phyloP scores from a whole-genome alignment of 2,329 filamentous ascomycete species.

The Podosphaera aphanis region DNA sequence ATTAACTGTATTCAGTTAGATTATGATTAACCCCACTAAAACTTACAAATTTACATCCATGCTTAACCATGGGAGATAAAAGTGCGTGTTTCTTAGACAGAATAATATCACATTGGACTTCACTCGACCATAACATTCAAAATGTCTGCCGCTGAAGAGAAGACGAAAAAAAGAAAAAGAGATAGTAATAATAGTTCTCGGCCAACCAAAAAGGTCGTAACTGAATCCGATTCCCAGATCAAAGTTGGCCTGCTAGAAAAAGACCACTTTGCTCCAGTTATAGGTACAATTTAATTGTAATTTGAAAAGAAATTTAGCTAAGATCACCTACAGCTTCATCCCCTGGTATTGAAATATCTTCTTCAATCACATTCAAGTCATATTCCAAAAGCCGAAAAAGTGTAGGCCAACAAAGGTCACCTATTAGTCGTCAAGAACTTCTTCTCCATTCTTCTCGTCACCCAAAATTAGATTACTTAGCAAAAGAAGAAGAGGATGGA shows the following conservation, averaged over 20 bases:
- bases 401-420: conserved; percentile 7
- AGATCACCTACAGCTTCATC: conserved; percentile 13
- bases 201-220: conserved; percentile 29
- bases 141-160: conserved; percentile 13
- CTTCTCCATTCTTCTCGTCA: conserved; percentile 34
- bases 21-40: no score
- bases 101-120: no score
- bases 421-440: conserved; percentile 21
- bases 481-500: conserved; percentile 25
- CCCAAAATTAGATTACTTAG: conserved; percentile 34
- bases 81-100: no score
- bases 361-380: conserved; percentile 14
- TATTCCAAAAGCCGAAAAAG: conserved; percentile 14
- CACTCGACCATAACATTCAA: not conserved
- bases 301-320: not conserved
- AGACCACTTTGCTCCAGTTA: conserved; percentile 27
- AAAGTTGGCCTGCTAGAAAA: conserved; percentile 23
- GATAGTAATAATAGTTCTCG: conserved; percentile 18
- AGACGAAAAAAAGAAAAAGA: conserved; percentile 27
- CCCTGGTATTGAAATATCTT: conserved; percentile 15
- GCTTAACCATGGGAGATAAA: no score
- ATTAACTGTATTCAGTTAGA: no score
- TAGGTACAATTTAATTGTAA: conserved; percentile 21
- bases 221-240: conserved; percentile 19
- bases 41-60: no score